A percentile compares a stretch with the other conserved stretches of the same genome.
phyloP scores from a whole-genome alignment of 352 stramenopile genomes.

The Globisporangium paddicum region DNA sequence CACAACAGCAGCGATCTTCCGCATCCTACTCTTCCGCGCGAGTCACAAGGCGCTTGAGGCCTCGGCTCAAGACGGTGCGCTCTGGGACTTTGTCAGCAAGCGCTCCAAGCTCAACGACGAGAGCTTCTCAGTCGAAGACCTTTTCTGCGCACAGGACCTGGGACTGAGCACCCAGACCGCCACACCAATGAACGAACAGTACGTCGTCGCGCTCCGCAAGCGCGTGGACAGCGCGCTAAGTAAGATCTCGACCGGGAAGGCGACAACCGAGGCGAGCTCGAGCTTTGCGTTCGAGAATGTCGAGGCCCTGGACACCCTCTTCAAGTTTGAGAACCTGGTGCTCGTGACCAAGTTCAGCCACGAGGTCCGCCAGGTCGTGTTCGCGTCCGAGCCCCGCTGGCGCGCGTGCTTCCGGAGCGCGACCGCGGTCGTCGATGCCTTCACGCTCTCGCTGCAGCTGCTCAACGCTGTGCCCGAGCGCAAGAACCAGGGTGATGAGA shows the following conservation, averaged over 20 bases:
- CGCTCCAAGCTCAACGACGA: slow-evolving; percentile 6
- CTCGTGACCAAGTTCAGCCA: slow-evolving; percentile 37
- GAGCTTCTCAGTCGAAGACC: slow-evolving; percentile 13
- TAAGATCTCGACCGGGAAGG: slow-evolving; percentile 28
- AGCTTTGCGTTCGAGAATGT: slow-evolving; percentile 32
- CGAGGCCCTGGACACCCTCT: slow-evolving; percentile 36
- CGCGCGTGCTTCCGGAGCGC: slow-evolving; percentile 32
- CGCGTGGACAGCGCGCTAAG: slow-evolving; percentile 29
- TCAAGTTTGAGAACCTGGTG: slow-evolving; percentile 45
- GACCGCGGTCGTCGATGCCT: slow-evolving; percentile 40
- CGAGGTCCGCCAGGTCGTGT: slow-evolving; percentile 26
- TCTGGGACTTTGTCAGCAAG: slow-evolving; percentile 29
- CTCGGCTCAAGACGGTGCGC: slow-evolving; percentile 16
- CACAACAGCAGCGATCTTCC: slow-evolving; percentile 37
- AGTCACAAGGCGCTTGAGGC: slow-evolving; percentile 23
- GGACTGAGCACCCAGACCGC: slow-evolving; percentile 14
- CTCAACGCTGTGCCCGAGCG: slow-evolving; percentile 40
- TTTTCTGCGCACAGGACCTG: slow-evolving; percentile 17
- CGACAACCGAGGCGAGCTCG: slow-evolving; percentile 10
- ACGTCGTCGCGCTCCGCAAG: slow-evolving; percentile 26
- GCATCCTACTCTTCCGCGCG: slow-evolving; percentile 46
- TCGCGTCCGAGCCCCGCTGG: slow-evolving; percentile 40
- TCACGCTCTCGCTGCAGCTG: slow-evolving; percentile 47
- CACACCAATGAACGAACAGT: slow-evolving; percentile 40
- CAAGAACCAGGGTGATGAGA: slow-evolving; percentile 22